A percentile compares a stretch with the other conserved stretches of the same genome.
Conservation (phyloP, 768 basidiomycete species). For the Lepiota venenata region DNA sequence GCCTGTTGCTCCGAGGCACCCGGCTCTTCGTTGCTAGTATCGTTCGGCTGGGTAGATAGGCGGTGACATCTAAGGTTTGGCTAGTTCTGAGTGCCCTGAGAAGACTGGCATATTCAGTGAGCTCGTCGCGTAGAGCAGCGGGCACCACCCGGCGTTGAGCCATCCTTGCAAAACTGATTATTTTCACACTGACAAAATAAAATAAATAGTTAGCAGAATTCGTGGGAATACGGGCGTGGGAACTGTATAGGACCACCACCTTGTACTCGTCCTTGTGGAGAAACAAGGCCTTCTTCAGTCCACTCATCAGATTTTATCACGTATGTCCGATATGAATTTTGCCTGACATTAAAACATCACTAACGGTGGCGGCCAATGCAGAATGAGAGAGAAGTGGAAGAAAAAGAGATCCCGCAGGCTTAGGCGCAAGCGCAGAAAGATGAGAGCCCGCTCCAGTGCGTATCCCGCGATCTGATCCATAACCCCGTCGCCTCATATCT, state of each 20-base stretch:
- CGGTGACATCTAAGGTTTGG: slow-evolving; percentile 7
- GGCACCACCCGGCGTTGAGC: slow-evolving; percentile 1
- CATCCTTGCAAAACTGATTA: slow-evolving; percentile 1
- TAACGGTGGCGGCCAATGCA: slow-evolving; percentile 19
- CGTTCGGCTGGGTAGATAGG: background rate
- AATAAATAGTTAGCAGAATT: background rate
- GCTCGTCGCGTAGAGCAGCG: slow-evolving; percentile 7
- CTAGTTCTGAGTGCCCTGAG: slow-evolving; percentile 12
- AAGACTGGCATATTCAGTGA: slow-evolving; percentile 15
- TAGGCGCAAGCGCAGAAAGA: slow-evolving; percentile 93
- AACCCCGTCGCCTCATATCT: background rate
- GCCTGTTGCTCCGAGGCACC: background rate
- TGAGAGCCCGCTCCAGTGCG: slow-evolving; percentile 92
- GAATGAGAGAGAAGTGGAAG: slow-evolving; percentile 98
- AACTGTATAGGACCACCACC: slow-evolving; percentile 39
- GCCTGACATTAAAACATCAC: background rate
- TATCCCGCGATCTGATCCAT: slow-evolving; percentile 18
- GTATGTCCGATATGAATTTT: slow-evolving; percentile 19
- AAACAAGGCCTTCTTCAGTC: slow-evolving; percentile 16
- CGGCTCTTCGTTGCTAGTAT: background rate
- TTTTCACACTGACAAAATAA: background rate
- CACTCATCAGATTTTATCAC: slow-evolving; percentile 28
- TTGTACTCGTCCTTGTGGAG: background rate
- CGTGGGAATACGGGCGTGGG: slow-evolving; percentile 34
- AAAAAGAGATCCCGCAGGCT: slow-evolving; percentile 93